These are phyloP conservation scores for Phytophthora kernoviae DNA, from an alignment of 352 stramenopile genomes.

Conservation along the genomic window DNA sequence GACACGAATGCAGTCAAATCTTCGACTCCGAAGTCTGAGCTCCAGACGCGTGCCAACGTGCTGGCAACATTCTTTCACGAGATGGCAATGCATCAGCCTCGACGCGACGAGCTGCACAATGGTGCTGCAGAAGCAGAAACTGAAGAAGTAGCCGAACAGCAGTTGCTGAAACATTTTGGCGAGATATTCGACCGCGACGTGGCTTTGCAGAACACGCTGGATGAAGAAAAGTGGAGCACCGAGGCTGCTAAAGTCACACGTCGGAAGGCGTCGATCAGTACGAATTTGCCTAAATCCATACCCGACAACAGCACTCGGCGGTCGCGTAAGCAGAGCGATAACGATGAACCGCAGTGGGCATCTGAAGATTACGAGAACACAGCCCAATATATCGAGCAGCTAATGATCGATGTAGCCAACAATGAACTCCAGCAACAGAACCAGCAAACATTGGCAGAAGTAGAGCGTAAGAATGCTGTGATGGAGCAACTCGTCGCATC, in stretches of 20 bases:
- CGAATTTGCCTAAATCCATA: slow-evolving; percentile 27
- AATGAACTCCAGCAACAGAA: slow-evolving; percentile 19
- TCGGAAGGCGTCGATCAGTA: slow-evolving; percentile 15
- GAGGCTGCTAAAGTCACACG: slow-evolving; percentile 26
- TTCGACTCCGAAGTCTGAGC: slow-evolving; percentile 8
- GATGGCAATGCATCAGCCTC: slow-evolving; percentile 51
- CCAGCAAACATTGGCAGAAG: neutral
- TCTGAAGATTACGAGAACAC: slow-evolving; percentile 62
- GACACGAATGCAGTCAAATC: neutral
- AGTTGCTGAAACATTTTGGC: slow-evolving; percentile 43
- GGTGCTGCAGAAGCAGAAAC: slow-evolving; percentile 6
- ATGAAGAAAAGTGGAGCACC: slow-evolving; percentile 59
- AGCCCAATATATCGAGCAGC: slow-evolving; percentile 48
- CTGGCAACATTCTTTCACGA: slow-evolving; percentile 58
- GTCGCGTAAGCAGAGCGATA: slow-evolving; percentile 4
- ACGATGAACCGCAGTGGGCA: slow-evolving; percentile 13
- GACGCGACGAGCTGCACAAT: slow-evolving; percentile 23
- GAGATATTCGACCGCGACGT: slow-evolving; percentile 51
- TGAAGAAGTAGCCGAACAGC: slow-evolving; percentile 28
- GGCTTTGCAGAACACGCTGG: slow-evolving; percentile 47
- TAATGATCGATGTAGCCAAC: slow-evolving; percentile 41
- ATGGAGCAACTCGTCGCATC: slow-evolving; percentile 33
- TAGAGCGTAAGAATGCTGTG: slow-evolving; percentile 7
- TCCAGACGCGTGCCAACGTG: slow-evolving; percentile 26
- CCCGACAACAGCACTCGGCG: neutral